Base-by-base conservation (phyloP, 495 filamentous ascomycete species). In the Monascus purpureus region DNA sequence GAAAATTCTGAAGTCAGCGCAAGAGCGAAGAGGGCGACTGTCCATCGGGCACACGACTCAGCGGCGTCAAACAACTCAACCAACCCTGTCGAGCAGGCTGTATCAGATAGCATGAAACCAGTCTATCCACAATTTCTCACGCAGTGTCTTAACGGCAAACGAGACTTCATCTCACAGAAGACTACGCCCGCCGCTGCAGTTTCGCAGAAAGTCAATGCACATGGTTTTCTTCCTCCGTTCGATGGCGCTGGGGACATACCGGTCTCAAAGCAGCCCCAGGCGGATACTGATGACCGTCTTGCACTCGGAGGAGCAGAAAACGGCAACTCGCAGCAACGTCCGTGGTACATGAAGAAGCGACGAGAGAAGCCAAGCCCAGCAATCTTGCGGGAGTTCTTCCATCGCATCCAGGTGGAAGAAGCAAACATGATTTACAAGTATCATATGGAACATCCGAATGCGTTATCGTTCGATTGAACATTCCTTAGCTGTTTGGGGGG, bases 171-270 rank as follows among this genome's bases (percentile, higher is more conserved):
- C 19, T 31, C 40, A 16, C 42, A 43, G 18, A 49, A 52, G 33
- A 38, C n/a, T n/a, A n/a, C 41, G n/a, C 35, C 37, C 1, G 43
- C 49, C 11, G 26, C 43, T 9, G 41, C 46, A 9, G 34, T 47
- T 13, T 39, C 46, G 11, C 49, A 46, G 11, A 49, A 42, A 24
- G 47, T 53, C 25, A 50, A 56, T 35, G 54, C 44, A 9, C 50
- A 53, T 29, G 53, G 43, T 1, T 45, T 42, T 24, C 36, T 55
- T 8, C 50, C 49, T 31, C 41, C 37, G 15, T 46, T 44, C 22
- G 51, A 52, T 19, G 47, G 49, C 13, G 33, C 33, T 2, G 45
- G 36, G 7, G 48, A 46, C 14, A 16, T 14, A 9, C 26, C 42
- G 15, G 24, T 29, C 15, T 33, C 26, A 13, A 33, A 31, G 13